Evolutionary conservation across 2,329 filamentous ascomycete genomes (phyloP), one percentile per base, ranked within the genome.

Genomic region (Fusarium decemcellulare): DNA sequence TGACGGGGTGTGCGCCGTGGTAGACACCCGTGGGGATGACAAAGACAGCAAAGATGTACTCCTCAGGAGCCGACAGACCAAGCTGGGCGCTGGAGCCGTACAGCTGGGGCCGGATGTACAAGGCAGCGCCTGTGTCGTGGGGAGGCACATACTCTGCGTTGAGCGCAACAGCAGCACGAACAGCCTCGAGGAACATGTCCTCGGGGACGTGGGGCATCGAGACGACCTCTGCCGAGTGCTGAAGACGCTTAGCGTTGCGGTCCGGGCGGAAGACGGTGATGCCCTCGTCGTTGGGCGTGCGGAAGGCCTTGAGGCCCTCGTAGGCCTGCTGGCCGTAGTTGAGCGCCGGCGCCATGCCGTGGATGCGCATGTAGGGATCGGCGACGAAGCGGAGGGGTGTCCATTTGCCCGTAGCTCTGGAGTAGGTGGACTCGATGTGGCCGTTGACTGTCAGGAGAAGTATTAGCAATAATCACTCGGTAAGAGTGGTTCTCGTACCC

Each of bases 241-340:
- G 92, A 86, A 98, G 89, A 63, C 95, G 93, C 43, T 83, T 81
- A 39, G 95, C 96, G 80, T 98, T 98, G 77, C 91, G 90, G 76
- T 91, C 87, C 0, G 95, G 93, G 6, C 95, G 92, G 89, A 98
- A 98, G 79, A 98, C 89, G 78, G 90, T 89, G 82, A 98, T 95
- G 63, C 83, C 81, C 63, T 85, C 78, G 79, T 92, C 89, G 61
- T 87, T 84, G 16, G 94, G 92, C 3, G 87, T 85, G 68, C 95
- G 94, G 87, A 98, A 98, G 59, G 95, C 95, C 82, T 98, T 98
- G 79, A 98, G 90, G n/a, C 96, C 96, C 80, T 99, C 96, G 85
- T 97, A 99, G 75, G 94, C 95, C 84, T 98, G 96, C 79, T 97
- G 94, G 62, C 95, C 94, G 81, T 99, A 99, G 87, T 99, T 99